Percentiles rank a stretch among this genome's conserved stretches.
These are phyloP conservation scores for Pseudogymnoascus sp. DNA, from an alignment of 2,329 filamentous ascomycete genomes.

Conservation along the genomic window DNA sequence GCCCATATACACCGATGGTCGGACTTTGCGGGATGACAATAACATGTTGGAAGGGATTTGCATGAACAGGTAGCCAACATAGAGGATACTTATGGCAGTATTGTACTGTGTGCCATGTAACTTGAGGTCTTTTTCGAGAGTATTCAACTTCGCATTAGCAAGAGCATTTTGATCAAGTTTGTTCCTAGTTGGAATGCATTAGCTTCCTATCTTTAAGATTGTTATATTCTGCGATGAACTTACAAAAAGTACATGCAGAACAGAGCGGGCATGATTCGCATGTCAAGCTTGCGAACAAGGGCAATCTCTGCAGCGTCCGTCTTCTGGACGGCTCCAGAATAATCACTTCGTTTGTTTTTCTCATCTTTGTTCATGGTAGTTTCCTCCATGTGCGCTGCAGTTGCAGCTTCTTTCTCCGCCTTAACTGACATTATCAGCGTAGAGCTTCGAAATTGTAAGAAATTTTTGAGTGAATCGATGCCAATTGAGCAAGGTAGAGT, in stretches of 20 bases:
- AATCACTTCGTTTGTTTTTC: conserved; percentile 20
- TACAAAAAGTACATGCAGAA: conserved; percentile 12
- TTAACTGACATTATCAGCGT: background rate
- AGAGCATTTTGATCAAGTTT: conserved; percentile 30
- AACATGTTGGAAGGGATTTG: conserved; percentile 37
- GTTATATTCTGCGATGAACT: background rate
- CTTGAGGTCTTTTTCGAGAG: conserved; percentile 30
- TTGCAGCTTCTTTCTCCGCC: background rate
- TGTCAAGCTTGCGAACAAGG: conserved; percentile 32
- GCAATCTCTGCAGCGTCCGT: conserved; percentile 31
- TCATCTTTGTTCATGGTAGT: background rate
- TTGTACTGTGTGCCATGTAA: conserved; percentile 32
- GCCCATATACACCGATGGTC: conserved; percentile 38
- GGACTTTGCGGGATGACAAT: conserved; percentile 27
- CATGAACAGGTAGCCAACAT: conserved; percentile 25
- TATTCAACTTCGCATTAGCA: conserved; percentile 27
- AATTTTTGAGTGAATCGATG: background rate
- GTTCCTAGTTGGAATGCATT: conserved; percentile 24
- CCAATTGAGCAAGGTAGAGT: background rate
- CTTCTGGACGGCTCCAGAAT: conserved; percentile 30
- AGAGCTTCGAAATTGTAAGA: background rate
- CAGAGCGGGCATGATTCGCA: conserved; percentile 26
- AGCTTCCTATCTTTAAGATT: background rate
- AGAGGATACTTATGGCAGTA: conserved; percentile 26
- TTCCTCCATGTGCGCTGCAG: background rate